These are phyloP conservation scores for Amanita pseudoporphyria DNA, from an alignment of 768 basidiomycete species.

Conservation along the genomic window DNA sequence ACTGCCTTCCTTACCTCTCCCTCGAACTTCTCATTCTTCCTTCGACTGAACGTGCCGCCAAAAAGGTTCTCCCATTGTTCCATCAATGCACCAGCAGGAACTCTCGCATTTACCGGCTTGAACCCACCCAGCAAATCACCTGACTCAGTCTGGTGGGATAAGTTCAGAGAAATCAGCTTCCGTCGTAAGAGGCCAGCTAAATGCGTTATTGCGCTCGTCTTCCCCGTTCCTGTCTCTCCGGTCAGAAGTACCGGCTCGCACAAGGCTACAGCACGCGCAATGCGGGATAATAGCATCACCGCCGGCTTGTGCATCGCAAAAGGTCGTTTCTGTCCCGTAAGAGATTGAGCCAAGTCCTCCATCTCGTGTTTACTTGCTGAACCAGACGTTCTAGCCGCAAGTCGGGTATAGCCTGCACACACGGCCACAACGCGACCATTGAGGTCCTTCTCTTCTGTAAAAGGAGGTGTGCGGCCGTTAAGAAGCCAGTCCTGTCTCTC, in stretches of 20 bases:
- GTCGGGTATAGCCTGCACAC: slow-evolving; percentile 51
- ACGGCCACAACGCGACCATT: slow-evolving; percentile 53
- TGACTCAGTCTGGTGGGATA: slow-evolving; percentile 95
- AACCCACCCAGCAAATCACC: slow-evolving; percentile 92
- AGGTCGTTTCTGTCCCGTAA: slow-evolving; percentile 31
- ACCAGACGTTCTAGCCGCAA: slow-evolving; percentile 30
- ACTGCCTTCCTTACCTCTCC: slow-evolving; percentile 75
- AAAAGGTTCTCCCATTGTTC: slow-evolving; percentile 74
- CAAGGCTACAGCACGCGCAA: slow-evolving; percentile 62
- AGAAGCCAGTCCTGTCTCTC: slow-evolving; percentile 71
- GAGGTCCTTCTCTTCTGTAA: slow-evolving; percentile 57
- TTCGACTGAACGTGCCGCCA: slow-evolving; percentile 77
- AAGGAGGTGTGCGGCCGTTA: slow-evolving; percentile 51
- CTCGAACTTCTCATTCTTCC: slow-evolving; percentile 83
- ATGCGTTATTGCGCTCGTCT: slow-evolving; percentile 90
- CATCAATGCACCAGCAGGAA: slow-evolving; percentile 65
- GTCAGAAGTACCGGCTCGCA: slow-evolving; percentile 84
- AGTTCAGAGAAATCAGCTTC: slow-evolving; percentile 79
- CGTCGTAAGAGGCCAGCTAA: slow-evolving; percentile 70
- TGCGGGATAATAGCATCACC: slow-evolving; percentile 65
- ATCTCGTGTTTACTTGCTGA: slow-evolving; percentile 9
- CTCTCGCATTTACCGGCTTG: slow-evolving; percentile 85
- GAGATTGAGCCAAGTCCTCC: slow-evolving; percentile 1
- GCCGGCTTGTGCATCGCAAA: slow-evolving; percentile 91
- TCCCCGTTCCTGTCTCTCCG: slow-evolving; percentile 99